Base-by-base conservation (phyloP, 345 rosid genomes). In the Melaleuca alternifolia region DNA sequence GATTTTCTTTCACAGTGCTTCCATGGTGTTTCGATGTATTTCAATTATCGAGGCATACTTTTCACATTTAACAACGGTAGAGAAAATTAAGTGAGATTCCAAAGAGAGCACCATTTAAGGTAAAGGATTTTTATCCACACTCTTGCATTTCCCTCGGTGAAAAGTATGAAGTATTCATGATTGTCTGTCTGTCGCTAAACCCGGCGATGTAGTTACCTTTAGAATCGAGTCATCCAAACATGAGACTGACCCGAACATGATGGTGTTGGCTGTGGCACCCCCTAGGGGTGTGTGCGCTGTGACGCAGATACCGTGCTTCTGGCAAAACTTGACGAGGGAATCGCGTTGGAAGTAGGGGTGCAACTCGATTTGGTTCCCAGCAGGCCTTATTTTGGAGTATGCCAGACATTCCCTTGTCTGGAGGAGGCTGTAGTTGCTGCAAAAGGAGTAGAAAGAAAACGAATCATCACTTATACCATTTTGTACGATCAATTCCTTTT, bases 301-400 rank as follows among this genome's bases (percentile, higher is more conserved):
- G 61, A 97, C 93, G 54, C 93, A 92, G 51, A 97, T 88, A 10
- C 94, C 95, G 1, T 96, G 98, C 91, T 96, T 95, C 89, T 92
- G 98, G 89, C 97, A 97, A 91, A 97, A 96, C 71, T 94, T 93
- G 84, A 97, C 94, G 46, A 96, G 98, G 7, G 93, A 96, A 4
- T 96, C 96, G 0, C 98, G 96, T 87, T 97, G 99, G 85, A 96
- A 97, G 91, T 96, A 97, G 48, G 98, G 98, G 85, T 96, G 98
- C 15, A 94, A 95, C 89, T 97, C 98, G 6, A 97, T 92, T 91
- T 97, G 99, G 91, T 97, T 97, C 85, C 96, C 99, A 23, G 95
- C 96, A 24, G 98, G 99, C 89, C 96, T 97, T 88, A 95, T 91
- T 88, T 95, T 96, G 83, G 98, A 93, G 92, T 95, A 96, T 44